A percentile compares a stretch with the other conserved stretches of the same genome.
Conservation (phyloP, 2,329 filamentous ascomycete genomes). For the Ascochyta clinopodiicola region DNA sequence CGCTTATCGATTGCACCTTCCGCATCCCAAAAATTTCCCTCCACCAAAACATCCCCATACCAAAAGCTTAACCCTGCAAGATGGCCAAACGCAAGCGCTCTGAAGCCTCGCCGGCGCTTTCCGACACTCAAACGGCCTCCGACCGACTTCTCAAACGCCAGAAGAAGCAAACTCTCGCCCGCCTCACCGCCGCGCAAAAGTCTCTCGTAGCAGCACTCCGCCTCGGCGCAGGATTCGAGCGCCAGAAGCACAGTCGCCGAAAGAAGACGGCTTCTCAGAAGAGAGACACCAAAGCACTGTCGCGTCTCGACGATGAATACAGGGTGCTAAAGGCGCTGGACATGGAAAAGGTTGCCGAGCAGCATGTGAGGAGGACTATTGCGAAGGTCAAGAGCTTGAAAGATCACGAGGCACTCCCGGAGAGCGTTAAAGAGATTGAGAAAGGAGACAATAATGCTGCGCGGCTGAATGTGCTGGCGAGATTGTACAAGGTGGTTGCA, state of each 20-base stretch:
- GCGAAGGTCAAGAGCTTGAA: slow-evolving; percentile 64
- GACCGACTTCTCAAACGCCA: slow-evolving; percentile 22
- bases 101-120: slow-evolving; percentile 19
- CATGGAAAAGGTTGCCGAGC: slow-evolving; percentile 56
- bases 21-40: slow-evolving; percentile 13
- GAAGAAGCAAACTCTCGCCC: slow-evolving; percentile 45
- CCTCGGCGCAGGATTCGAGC: slow-evolving; percentile 75
- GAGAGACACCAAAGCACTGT: slow-evolving; percentile 56
- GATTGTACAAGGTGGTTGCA: slow-evolving; percentile 66
- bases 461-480: slow-evolving; percentile 63
- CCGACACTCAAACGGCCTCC: slow-evolving; percentile 3
- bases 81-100: slow-evolving; percentile 48
- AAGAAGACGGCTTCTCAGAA: slow-evolving; percentile 61
- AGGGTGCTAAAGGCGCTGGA: slow-evolving; percentile 64
- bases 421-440: slow-evolving; percentile 43
- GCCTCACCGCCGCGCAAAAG: slow-evolving; percentile 62
- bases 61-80: neutral
- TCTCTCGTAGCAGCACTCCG: slow-evolving; percentile 71
- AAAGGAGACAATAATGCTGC: slow-evolving; percentile 53
- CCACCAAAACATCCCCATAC: neutral
- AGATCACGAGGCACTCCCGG: slow-evolving; percentile 57
- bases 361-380: slow-evolving; percentile 64
- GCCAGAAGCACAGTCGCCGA: slow-evolving; percentile 73
- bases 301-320: slow-evolving; percentile 69
- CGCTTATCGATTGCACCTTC: slow-evolving; percentile 2